Base-by-base conservation (phyloP, 164 flowering plant species). In the Warburgia ugandensis region DNA sequence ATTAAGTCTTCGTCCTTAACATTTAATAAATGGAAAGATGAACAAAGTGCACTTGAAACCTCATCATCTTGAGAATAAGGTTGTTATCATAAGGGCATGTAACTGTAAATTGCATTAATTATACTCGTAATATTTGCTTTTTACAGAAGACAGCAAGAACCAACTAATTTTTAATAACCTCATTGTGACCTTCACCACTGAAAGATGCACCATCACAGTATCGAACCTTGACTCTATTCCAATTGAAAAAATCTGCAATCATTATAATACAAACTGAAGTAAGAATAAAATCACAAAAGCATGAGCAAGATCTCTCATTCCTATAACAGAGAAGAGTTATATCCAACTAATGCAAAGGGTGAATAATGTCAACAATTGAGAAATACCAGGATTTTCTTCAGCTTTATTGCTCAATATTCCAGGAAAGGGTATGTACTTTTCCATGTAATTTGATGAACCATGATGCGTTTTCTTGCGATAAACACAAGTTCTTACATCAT, bases 181-280 rank as follows among this genome's bases (percentile, higher is more conserved):
- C 56, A 72, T 86, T 45, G 48, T 80, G 73, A 54, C 87, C 64
- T 43, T 86, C 94, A 21, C 99, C 96, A 7, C 63, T 56, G 62
- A 94, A 94, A 29, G 97, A 94, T 31, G 95, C 99, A 32, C 97
- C 97, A 55, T 92, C 99, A 68, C 96, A 92, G 53, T 92, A 92
- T 12, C 94, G 81, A 29, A 88, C 37, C 75, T 80, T 88, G 33
- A 88, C 86, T 67, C 94, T 77, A 59, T 92, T 92, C 99, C 99
- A 92, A 63, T 88, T 88, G 66, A 62, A 92, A 73, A 92, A 92
- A 77, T 92, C 98, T 92, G 73, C 56, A 68, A 2, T 3, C 13
- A 30, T 31, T 36, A 26, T 32, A 23, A 17, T 14, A 13, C 25
- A 26, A 49, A 46, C 40, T 16, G 21, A 10, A 32, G 29, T 23